Evolutionary conservation across 2,329 filamentous ascomycete species (phyloP).

Genomic region (Fusarium avenaceum): DNA sequence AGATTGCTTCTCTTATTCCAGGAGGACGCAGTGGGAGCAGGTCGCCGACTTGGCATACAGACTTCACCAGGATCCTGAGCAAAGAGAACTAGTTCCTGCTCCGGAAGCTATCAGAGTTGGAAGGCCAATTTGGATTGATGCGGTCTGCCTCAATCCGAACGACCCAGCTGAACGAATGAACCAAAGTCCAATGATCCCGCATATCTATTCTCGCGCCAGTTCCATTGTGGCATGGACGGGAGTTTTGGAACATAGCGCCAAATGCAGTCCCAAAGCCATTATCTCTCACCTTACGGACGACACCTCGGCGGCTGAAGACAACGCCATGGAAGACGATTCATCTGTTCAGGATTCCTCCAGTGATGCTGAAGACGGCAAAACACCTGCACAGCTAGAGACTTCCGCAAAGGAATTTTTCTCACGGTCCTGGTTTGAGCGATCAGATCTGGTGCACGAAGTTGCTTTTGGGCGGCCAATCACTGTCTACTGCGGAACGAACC

Average conservation of each 20-base stretch:
- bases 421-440: slow-evolving; percentile 14
- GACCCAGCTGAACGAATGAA: fast-evolving
- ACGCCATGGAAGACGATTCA: neutral
- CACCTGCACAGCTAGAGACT: fast-evolving
- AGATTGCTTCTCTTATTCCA: neutral
- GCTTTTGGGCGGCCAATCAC: slow-evolving; percentile 6
- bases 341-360: neutral
- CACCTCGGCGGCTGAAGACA: neutral
- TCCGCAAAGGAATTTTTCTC: neutral
- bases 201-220: neutral
- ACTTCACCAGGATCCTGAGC: neutral
- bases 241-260: fast-evolving
- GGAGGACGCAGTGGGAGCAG: neutral
- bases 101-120: neutral
- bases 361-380: neutral
- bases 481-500: slow-evolving; percentile 6
- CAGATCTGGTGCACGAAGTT: neutral
- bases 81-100: neutral
- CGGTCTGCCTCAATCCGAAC: slow-evolving; percentile 1
- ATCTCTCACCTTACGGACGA: neutral
- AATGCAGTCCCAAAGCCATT: neutral
- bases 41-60: neutral
- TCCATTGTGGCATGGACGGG: slow-evolving; percentile 9
- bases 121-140: slow-evolving; percentile 20
- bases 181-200: neutral